A percentile compares a stretch with the other conserved stretches of the same genome.
Evolutionary conservation across 805 yeast genomes (phyloP).

Genomic region (Diddensiella caesifluorescens): DNA sequence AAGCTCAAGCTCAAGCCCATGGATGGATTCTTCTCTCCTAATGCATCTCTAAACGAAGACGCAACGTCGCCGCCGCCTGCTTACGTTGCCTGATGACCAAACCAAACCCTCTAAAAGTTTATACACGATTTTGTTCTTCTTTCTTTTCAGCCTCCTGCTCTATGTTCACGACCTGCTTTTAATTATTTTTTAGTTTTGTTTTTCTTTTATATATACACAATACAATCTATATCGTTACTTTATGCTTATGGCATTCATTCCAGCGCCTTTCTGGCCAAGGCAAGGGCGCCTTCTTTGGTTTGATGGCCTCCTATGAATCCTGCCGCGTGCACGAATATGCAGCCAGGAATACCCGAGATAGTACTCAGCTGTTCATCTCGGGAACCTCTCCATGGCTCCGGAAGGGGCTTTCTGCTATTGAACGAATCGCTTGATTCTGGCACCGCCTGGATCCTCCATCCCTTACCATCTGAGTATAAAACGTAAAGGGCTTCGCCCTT

Average conservation of each 20-base stretch:
- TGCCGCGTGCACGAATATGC: constrained; percentile 88
- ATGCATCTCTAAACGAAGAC: constrained; percentile 6
- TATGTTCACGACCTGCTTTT: not conserved
- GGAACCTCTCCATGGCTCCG: constrained; percentile 91
- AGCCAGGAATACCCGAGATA: constrained; percentile 74
- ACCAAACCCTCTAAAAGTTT: not conserved
- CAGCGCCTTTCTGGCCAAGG: constrained; percentile 55
- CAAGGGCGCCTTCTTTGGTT: constrained; percentile 68
- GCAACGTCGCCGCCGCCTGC: constrained; percentile 20
- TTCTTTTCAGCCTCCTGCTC: not conserved
- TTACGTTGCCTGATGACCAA: constrained; percentile 17
- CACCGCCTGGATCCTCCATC: constrained; percentile 88
- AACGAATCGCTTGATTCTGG: constrained; percentile 75
- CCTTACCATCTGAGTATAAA: constrained; percentile 62
- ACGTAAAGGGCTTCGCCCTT: constrained; percentile 62
- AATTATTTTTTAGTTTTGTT: constrained; percentile 2
- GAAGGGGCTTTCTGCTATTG: constrained; percentile 79
- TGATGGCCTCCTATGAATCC: constrained; percentile 96
- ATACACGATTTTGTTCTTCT: no score
- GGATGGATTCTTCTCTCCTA: constrained; percentile 19
- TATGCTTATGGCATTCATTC: constrained; percentile 4
- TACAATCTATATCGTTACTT: not conserved
- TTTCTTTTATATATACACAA: not conserved
- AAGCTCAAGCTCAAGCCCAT: constrained; percentile 10
- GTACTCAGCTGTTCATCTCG: constrained; percentile 79